Base-by-base conservation (phyloP, 1,284 basidiomycete species). In the Rhizoctonia solani region DNA sequence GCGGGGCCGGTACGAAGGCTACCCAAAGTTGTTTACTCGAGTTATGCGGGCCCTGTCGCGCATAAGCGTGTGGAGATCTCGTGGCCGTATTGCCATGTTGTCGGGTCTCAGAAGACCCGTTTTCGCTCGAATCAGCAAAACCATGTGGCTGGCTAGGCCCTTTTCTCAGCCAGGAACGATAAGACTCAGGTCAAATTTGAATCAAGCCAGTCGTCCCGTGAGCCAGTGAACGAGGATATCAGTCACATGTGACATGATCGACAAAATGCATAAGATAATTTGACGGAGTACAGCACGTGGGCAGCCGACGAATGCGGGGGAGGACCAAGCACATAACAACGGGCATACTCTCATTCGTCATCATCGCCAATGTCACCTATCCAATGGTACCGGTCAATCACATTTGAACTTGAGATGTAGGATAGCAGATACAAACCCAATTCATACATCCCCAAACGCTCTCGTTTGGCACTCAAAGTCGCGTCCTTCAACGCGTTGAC, bases 371-470 rank as follows among this genome's bases (percentile, higher is more conserved):
- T 61, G 46, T 61, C 56, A 27, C 56, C 56, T 61, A 21, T 34
- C 16, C 19, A 52, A 30, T 13, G 8, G 8, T 25, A 16, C 34
- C 14, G 27, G 19, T 61, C 46, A 61, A 46, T 30, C 1, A n/a
- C 42, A 29, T 32, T 52, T 39, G 47, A 39, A 30, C 21, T 6
- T 47, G 39, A 49, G 3, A 46, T 44, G n/a, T 16, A 39, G n/a
- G 27, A 21, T 14, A 39, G 44, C 46, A 6, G 16, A 21, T 14
- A 50, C 68, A 4, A 39, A 69, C 90, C 90, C 73, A 89, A 91
- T 80, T 95, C 93, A 74, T 93, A 95, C 85, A 93, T 93, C 47
- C 92, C 92, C 56, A 84, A 77, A 32, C 92, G 84, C 69, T 89
- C 87, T 54, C 82, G 81, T 78, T 94, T 95, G 27, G 92, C 92